Percentiles rank a stretch among this genome's conserved stretches.
These are phyloP conservation scores for Diaporthe sp. DNA, from an alignment of 2,329 filamentous ascomycete species.

Conservation along the genomic window DNA sequence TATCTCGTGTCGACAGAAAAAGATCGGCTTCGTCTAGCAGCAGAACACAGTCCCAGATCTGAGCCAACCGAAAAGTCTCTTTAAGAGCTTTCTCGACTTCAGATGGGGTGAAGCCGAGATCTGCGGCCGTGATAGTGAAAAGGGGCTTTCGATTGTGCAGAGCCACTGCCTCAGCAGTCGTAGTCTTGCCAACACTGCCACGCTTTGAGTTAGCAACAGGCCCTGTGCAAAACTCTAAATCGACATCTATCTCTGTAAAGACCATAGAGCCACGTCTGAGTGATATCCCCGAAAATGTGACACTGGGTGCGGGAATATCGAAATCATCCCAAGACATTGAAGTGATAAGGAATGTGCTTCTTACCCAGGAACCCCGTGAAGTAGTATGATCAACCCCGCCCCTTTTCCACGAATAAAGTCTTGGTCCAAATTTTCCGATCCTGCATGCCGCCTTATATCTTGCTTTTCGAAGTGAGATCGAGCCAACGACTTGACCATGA, in stretches of 20 bases:
- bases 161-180: slow-evolving; percentile 43
- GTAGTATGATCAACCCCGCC: slow-evolving; percentile 20
- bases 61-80: slow-evolving; percentile 42
- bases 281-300: rapidly evolving
- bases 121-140: slow-evolving; percentile 40
- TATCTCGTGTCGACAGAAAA: slow-evolving; percentile 46
- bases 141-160: slow-evolving; percentile 21
- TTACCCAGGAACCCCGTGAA: slow-evolving; percentile 34
- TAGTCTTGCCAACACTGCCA: slow-evolving; percentile 21
- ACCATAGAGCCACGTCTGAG: background rate
- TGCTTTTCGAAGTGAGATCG: slow-evolving; percentile 27
- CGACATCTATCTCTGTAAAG: too few species aligned
- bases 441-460: background rate
- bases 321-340: background rate
- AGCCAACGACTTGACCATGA: slow-evolving; percentile 11
- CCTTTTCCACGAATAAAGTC: slow-evolving; percentile 42
- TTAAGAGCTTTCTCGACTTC: background rate
- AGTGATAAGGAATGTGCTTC: background rate
- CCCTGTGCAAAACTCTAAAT: background rate
- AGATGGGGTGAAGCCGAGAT: slow-evolving; percentile 41
- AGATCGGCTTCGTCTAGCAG: slow-evolving; percentile 54
- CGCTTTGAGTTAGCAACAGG: background rate
- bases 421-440: slow-evolving; percentile 4
- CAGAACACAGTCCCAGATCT: slow-evolving; percentile 52
- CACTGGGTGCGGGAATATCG: too few species aligned